A percentile compares a stretch with the other conserved stretches of the same genome.
Evolutionary conservation across 2,329 filamentous ascomycete species (phyloP).

Genomic region (Zasmidium cellare): DNA sequence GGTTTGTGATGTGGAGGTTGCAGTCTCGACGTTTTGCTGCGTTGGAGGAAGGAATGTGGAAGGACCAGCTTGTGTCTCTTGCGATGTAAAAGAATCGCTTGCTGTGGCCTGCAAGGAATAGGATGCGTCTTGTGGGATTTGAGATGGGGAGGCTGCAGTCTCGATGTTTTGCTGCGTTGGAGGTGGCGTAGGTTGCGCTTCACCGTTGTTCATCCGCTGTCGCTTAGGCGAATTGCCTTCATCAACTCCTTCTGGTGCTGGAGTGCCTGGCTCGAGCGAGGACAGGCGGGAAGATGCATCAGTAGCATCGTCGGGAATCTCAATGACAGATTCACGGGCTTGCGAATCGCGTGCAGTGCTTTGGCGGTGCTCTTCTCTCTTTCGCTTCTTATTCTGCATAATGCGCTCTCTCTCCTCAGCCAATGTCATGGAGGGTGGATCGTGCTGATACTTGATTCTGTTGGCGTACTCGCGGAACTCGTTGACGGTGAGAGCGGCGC

Average conservation of each 20-base stretch:
- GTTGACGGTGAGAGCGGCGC: slow-evolving; percentile 80
- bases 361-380: slow-evolving; percentile 25
- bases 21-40: not conserved
- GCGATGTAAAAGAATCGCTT: not conserved
- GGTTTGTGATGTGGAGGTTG: too few relatives aligned
- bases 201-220: not conserved
- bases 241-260: slow-evolving; percentile 1
- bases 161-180: not conserved
- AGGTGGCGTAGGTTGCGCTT: not conserved
- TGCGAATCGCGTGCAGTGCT: slow-evolving; percentile 14
- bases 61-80: not conserved
- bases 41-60: not conserved
- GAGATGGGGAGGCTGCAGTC: too few relatives aligned
- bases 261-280: slow-evolving; percentile 19
- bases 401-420: slow-evolving; percentile 53
- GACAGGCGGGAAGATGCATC: slow-evolving; percentile 22
- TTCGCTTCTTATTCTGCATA: slow-evolving; percentile 32
- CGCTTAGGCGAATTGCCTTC: not conserved
- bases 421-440: slow-evolving; percentile 81
- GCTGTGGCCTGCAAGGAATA: too few relatives aligned
- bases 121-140: too few relatives aligned
- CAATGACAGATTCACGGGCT: slow-evolving; percentile 13
- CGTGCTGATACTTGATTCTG: slow-evolving; percentile 66
- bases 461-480: slow-evolving; percentile 76
- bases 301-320: slow-evolving; percentile 20